Percentiles rank a stretch among this genome's conserved stretches.
These are phyloP conservation scores for Microbotryum silenes-acaulis DNA, from an alignment of 1,284 basidiomycete genomes.

Conservation along the genomic window DNA sequence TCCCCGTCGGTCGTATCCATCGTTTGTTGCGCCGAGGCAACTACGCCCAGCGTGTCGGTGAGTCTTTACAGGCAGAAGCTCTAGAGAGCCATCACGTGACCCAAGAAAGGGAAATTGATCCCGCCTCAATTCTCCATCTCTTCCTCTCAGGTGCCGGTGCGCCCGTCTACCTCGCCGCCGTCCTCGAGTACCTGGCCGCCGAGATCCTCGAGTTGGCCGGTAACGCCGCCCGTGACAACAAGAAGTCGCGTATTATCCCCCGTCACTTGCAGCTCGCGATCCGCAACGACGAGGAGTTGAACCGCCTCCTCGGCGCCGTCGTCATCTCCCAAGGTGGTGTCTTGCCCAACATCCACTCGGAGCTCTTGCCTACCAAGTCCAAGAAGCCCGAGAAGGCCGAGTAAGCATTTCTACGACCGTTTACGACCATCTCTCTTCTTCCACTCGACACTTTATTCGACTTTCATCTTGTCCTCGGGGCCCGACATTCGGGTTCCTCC, in stretches of 20 bases:
- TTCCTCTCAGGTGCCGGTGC: slow-evolving; percentile 44
- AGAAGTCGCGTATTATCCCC: slow-evolving; percentile 84
- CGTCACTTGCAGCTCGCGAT: slow-evolving; percentile 85
- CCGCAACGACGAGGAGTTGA: slow-evolving; percentile 43
- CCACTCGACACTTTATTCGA: too few relatives aligned
- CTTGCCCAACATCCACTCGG: slow-evolving; percentile 58
- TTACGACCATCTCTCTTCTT: too few relatives aligned
- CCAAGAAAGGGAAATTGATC: neutral
- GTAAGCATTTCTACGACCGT: too few relatives aligned
- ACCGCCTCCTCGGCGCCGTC: slow-evolving; percentile 70
- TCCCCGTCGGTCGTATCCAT: slow-evolving; percentile 83
- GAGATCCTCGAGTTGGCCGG: slow-evolving; percentile 83
- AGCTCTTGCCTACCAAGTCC: slow-evolving; percentile 61
- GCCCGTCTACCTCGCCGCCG: slow-evolving; percentile 74
- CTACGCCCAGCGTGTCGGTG: slow-evolving; percentile 61
- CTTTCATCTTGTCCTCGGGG: too few relatives aligned
- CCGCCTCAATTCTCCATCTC: neutral
- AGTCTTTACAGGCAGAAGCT: slow-evolving; percentile 36
- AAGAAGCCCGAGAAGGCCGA: neutral
- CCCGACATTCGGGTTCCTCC: too few relatives aligned
- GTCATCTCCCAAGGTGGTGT: slow-evolving; percentile 88
- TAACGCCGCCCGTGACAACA: slow-evolving; percentile 64
- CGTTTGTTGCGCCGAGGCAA: slow-evolving; percentile 52
- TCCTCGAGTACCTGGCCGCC: slow-evolving; percentile 74
- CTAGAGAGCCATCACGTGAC: neutral